These are phyloP conservation scores for Chlorociboria aeruginascens DNA, from an alignment of 495 filamentous ascomycete species.

Conservation along the genomic window DNA sequence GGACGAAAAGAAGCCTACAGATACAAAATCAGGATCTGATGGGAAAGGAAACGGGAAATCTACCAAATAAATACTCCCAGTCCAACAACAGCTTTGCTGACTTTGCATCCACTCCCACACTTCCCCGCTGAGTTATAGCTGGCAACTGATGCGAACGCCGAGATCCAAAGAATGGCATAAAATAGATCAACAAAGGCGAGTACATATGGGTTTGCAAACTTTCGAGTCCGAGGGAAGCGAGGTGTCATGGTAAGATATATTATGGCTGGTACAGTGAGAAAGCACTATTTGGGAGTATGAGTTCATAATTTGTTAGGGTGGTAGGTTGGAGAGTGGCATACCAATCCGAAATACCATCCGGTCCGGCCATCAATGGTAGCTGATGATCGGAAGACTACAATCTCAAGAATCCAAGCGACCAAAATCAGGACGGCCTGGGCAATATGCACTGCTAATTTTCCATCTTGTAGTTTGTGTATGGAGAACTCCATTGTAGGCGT, in stretches of 20 bases:
- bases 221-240: constrained; percentile 68
- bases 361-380: constrained; percentile 54
- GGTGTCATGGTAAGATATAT: constrained; percentile 77
- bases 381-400: constrained; percentile 52
- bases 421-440: constrained; percentile 57
- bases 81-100: constrained; percentile 69
- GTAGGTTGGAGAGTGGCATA: constrained; percentile 29
- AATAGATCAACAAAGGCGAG: constrained; percentile 64
- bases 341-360: constrained; percentile 67
- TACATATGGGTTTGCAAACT: constrained; percentile 71
- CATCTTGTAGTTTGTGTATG: constrained; percentile 38
- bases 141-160: constrained; percentile 66
- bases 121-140: constrained; percentile 44
- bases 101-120: constrained; percentile 45
- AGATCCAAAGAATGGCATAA: constrained; percentile 73
- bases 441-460: constrained; percentile 44
- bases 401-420: constrained; percentile 58
- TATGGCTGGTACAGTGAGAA: constrained; percentile 68
- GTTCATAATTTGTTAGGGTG: neutral
- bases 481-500: constrained; percentile 28
- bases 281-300: constrained; percentile 47
- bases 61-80: constrained; percentile 77
- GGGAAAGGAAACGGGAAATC: constrained; percentile 18
- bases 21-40: constrained; percentile 6
- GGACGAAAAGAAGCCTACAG: constrained; percentile 57